phyloP scores from a whole-genome alignment of 2,329 filamentous ascomycete species.

The Trichoderma semiorbis region DNA sequence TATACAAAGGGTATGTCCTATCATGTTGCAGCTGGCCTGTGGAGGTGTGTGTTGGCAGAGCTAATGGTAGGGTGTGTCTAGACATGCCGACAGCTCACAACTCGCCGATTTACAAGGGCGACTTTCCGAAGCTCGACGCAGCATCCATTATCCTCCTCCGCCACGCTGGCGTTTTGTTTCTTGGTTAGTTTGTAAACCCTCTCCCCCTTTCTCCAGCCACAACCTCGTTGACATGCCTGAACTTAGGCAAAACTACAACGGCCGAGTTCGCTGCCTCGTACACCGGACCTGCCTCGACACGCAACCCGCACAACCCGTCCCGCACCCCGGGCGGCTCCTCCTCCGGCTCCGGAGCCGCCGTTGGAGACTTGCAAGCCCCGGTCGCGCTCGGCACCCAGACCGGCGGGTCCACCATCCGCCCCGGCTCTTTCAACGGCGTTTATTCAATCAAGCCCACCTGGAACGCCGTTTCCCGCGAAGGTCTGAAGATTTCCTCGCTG shows the following conservation, averaged over 20 bases:
- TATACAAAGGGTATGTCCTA: constrained; percentile 47
- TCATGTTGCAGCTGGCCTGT: not conserved
- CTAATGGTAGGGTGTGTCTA: constrained; percentile 19
- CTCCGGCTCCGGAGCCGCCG: constrained; percentile 62
- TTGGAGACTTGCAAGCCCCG: constrained; percentile 61
- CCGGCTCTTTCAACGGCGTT: constrained; percentile 61
- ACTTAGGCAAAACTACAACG: constrained; percentile 44
- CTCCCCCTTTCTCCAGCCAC: not conserved
- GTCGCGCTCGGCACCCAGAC: constrained; percentile 64
- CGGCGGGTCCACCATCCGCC: constrained; percentile 60
- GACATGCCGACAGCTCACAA: constrained; percentile 57
- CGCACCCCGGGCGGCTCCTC: constrained; percentile 67
- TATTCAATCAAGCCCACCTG: constrained; percentile 66
- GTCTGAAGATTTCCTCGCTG: constrained; percentile 55
- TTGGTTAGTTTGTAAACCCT: constrained; percentile 32
- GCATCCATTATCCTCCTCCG: constrained; percentile 50
- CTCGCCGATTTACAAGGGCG: constrained; percentile 50
- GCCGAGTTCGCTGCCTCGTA: constrained; percentile 61
- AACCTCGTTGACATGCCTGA: not conserved
- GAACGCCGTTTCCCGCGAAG: constrained; percentile 60
- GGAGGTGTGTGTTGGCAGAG: not conserved
- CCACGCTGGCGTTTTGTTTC: constrained; percentile 52
- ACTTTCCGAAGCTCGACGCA: constrained; percentile 48
- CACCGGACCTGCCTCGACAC: constrained; percentile 51
- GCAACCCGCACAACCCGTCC: constrained; percentile 61